Base-by-base conservation (phyloP, 1,284 basidiomycete species). In the Apiotrichum siamense region DNA sequence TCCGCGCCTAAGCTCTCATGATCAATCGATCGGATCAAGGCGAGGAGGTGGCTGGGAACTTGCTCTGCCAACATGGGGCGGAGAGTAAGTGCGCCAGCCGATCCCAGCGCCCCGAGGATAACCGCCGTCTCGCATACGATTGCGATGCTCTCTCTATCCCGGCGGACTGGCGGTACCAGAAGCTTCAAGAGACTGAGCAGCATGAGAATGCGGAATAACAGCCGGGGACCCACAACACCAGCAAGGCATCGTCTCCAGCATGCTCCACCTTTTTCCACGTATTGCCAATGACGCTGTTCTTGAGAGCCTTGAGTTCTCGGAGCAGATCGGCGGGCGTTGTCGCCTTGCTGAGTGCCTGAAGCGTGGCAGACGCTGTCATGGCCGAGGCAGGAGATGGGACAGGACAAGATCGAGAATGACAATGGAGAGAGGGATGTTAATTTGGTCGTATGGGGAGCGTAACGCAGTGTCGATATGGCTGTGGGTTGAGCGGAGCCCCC, bases 241-340 rank as follows among this genome's bases (percentile, higher is more conserved):
- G 44, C 10, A 68, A 47, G 36, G 59, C 50, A 12, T 64, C 60
- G 53, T 69, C 65, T 39, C 67, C 60, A 2, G 67, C 69, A 12
- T 72, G 58, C 49, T 71, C 64, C 21, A 72, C 68, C 61, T 75
- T 75, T 55, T 66, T 70, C 65, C 64, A 64, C 1, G 67, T 69
- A 55, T 73, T 75, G 18, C 73, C 73, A 35, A 75, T 73, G 51
- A 75, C 61, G 23, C 61, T 57, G 56, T 75, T 73, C 63, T 75
- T 75, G 44, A 74, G 63, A 26, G 67, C 64, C 49, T 72, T 74
- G 47, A 74, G 63, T 13, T 52, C 47, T 7, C 31, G 32, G 21
- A 73, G 53, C 13, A 65, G 61, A 7, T 63, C 60, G 7, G 24
- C 43, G 7, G 49, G 49, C 21, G 39, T 38, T 1, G 39, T 24